Conservation (phyloP, 768 basidiomycete genomes). For the Lactarius tabidus region DNA sequence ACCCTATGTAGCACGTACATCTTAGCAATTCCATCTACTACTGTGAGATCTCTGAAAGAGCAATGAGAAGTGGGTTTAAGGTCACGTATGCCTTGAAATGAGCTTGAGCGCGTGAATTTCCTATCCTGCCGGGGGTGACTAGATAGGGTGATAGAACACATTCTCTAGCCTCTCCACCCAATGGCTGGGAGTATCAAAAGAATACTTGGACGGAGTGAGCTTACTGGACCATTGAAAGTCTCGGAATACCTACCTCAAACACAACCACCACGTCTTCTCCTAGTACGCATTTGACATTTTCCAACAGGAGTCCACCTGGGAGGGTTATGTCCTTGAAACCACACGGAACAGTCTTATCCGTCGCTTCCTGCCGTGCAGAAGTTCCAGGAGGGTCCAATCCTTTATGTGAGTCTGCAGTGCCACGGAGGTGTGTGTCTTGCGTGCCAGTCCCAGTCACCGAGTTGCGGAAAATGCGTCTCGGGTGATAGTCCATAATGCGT, state of each 20-base stretch:
- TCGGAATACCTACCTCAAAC: constrained; percentile 1
- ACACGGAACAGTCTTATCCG: neutral
- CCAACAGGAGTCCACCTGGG: neutral
- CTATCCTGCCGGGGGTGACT: neutral
- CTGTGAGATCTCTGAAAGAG: no score
- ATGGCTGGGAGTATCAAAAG: neutral
- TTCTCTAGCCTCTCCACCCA: neutral
- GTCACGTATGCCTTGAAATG: no score
- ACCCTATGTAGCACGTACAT: no score
- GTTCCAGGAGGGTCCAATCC: neutral
- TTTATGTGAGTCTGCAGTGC: neutral
- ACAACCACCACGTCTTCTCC: constrained; percentile 9
- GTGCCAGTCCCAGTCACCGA: no score
- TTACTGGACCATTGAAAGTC: neutral
- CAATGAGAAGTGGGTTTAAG: no score
- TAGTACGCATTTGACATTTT: neutral
- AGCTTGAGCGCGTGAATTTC: no score
- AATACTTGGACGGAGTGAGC: neutral
- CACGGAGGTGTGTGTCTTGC: no score
- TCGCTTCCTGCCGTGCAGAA: neutral
- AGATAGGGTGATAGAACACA: constrained; percentile 8
- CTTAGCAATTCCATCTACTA: no score
- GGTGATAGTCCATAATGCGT: constrained; percentile 9
- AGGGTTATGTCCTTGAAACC: constrained; percentile 6
- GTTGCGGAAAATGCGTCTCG: neutral